phyloP scores from a whole-genome alignment of 2,329 filamentous ascomycete genomes.

The Parascedosporium putredinis region DNA sequence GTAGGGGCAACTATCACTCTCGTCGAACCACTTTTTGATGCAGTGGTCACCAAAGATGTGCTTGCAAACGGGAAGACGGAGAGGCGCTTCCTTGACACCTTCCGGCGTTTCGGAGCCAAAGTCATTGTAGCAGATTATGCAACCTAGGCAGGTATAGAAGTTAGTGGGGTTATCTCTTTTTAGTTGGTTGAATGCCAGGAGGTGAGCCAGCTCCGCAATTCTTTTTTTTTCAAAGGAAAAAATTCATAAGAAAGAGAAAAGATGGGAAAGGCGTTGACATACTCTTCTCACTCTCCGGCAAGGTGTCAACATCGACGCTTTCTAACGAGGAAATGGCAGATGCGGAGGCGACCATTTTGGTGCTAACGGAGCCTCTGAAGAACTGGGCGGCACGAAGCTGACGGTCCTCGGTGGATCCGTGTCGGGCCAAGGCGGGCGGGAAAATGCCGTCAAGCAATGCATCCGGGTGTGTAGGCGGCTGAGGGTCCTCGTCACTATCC shows the following conservation, averaged over 20 bases:
- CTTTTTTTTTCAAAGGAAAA: too few relatives aligned
- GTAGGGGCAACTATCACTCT: constrained; percentile 53
- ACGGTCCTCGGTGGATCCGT: constrained; percentile 6
- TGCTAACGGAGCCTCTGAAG: constrained; percentile 31
- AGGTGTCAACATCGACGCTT: constrained; percentile 31
- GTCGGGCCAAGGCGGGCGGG: background rate
- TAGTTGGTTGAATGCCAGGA: too few relatives aligned
- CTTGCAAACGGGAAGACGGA: constrained; percentile 51
- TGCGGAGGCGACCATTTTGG: constrained; percentile 37
- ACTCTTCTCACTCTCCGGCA: constrained; percentile 24
- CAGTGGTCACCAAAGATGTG: constrained; percentile 55
- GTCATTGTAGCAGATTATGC: constrained; percentile 56
- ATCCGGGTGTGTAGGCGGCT: background rate
- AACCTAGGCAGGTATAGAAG: too few relatives aligned
- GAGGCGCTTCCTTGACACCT: constrained; percentile 43
- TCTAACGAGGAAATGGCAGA: constrained; percentile 35
- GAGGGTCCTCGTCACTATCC: constrained; percentile 5
- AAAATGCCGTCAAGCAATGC: background rate
- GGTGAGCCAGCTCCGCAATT: too few relatives aligned
- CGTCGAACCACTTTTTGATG: constrained; percentile 55
- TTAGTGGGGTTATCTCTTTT: too few relatives aligned
- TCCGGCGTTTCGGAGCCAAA: constrained; percentile 47
- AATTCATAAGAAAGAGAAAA: background rate
- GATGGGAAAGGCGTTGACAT: constrained; percentile 1
- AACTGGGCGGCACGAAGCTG: constrained; percentile 23